Evolutionary conservation across 106 monocot genomes (phyloP).

Genomic region (Ottelia alismoides): DNA sequence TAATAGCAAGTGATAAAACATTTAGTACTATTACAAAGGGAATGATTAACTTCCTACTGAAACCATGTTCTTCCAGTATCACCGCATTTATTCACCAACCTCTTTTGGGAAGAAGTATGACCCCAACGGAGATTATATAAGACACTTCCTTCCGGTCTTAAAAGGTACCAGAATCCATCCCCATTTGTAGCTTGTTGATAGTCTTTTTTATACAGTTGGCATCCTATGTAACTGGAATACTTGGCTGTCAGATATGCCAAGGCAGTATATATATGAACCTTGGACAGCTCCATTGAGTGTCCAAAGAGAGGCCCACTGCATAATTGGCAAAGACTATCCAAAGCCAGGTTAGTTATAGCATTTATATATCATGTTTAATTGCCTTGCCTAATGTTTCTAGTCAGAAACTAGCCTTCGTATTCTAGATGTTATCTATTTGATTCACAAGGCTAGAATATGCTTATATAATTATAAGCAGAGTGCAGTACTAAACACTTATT

Average conservation of each 20-base stretch:
- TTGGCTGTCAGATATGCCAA: constrained; percentile 69
- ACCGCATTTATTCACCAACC: constrained; percentile 77
- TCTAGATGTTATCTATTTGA: background rate
- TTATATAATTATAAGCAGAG: background rate
- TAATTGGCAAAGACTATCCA: constrained; percentile 81
- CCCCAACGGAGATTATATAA: constrained; percentile 60
- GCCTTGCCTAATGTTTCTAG: background rate
- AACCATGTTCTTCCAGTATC: constrained; percentile 35
- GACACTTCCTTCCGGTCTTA: constrained; percentile 73
- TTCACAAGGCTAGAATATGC: background rate
- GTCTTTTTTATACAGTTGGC: background rate
- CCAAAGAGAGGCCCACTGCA: constrained; percentile 70
- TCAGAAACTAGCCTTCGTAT: background rate
- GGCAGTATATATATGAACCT: constrained; percentile 87
- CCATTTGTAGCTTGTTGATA: too few relatives aligned
- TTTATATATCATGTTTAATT: background rate
- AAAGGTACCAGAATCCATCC: too few relatives aligned
- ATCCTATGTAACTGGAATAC: background rate
- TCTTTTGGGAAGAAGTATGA: constrained; percentile 91
- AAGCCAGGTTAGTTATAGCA: constrained; percentile 38
- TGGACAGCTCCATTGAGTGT: constrained; percentile 77
- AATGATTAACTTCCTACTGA: too few relatives aligned
- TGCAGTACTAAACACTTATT: background rate
- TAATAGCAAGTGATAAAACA: too few relatives aligned
- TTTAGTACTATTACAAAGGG: too few relatives aligned